Conservation (phyloP, 768 basidiomycete genomes). For the Russula olivacea region DNA sequence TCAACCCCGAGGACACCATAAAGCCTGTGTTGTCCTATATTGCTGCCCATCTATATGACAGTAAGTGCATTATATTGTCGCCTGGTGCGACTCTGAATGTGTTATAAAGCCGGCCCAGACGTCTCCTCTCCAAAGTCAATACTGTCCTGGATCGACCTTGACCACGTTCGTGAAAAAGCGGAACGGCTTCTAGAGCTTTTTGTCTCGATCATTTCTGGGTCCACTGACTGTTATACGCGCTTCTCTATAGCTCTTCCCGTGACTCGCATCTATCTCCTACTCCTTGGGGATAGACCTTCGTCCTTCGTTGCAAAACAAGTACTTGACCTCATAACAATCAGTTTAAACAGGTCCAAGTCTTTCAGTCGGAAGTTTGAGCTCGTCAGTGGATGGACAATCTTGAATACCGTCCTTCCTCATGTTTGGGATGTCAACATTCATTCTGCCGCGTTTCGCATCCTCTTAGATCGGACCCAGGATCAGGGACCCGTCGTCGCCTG, state of each 20-base stretch:
- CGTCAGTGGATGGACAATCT: constrained; percentile 74
- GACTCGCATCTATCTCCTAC: constrained; percentile 69
- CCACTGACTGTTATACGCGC: constrained; percentile 51
- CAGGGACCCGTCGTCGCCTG: constrained; percentile 41
- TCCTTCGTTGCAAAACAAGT: constrained; percentile 52
- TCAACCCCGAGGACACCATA: constrained; percentile 66
- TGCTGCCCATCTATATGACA: constrained; percentile 68
- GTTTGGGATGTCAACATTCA: constrained; percentile 68
- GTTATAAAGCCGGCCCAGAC: constrained; percentile 15
- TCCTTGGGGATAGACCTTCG: constrained; percentile 73
- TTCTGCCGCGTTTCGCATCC: constrained; percentile 58
- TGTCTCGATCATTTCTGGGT: constrained; percentile 53
- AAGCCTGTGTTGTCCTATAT: constrained; percentile 85
- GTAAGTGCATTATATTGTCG: constrained; percentile 35
- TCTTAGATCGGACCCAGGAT: constrained; percentile 44
- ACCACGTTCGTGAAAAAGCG: constrained; percentile 49
- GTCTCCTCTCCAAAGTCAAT: constrained; percentile 48
- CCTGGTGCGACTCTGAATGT: not conserved
- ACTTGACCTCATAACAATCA: constrained; percentile 51
- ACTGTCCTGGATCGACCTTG: constrained; percentile 50
- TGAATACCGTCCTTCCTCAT: constrained; percentile 60
- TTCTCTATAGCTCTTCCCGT: constrained; percentile 71
- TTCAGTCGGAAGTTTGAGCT: constrained; percentile 82
- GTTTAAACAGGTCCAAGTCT: constrained; percentile 47
- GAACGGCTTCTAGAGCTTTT: constrained; percentile 63